phyloP scores from a whole-genome alignment of 768 basidiomycete species.

The Lactarius akahatsu region DNA sequence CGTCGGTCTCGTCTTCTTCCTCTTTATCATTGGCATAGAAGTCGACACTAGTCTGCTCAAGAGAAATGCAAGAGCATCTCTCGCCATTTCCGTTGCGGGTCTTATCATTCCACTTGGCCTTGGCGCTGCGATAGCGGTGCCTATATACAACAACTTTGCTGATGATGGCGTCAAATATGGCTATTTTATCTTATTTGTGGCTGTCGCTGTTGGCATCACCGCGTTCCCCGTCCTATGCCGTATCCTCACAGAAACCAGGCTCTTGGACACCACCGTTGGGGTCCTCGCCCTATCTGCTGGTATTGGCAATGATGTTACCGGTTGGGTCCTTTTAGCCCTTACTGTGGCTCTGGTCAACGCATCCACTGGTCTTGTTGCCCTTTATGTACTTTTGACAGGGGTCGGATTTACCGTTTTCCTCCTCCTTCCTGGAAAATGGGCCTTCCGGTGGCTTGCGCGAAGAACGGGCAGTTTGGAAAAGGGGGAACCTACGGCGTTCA shows the following conservation, averaged over 20 bases:
- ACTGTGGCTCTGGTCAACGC: slow-evolving; percentile 85
- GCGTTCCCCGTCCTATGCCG: slow-evolving; percentile 83
- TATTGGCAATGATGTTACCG: slow-evolving; percentile 61
- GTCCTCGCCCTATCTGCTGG: slow-evolving; percentile 80
- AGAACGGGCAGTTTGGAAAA: slow-evolving; percentile 71
- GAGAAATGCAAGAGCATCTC: slow-evolving; percentile 58
- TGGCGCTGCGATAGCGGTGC: slow-evolving; percentile 72
- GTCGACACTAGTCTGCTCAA: slow-evolving; percentile 71
- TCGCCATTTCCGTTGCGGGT: slow-evolving; percentile 62
- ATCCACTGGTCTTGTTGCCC: slow-evolving; percentile 64
- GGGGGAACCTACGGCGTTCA: slow-evolving; percentile 65
- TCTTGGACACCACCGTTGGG: slow-evolving; percentile 85
- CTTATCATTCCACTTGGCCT: slow-evolving; percentile 77
- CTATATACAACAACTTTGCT: slow-evolving; percentile 70
- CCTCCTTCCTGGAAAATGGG: slow-evolving; percentile 61
- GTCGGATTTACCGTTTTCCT: slow-evolving; percentile 67
- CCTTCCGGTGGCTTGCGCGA: slow-evolving; percentile 62
- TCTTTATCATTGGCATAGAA: slow-evolving; percentile 85
- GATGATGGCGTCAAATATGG: slow-evolving; percentile 60
- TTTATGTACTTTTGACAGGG: slow-evolving; percentile 74
- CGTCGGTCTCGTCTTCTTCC: slow-evolving; percentile 72
- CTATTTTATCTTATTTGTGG: slow-evolving; percentile 82
- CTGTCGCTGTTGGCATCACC: slow-evolving; percentile 79
- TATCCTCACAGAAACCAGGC: slow-evolving; percentile 78
- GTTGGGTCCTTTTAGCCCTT: slow-evolving; percentile 82